Conservation (phyloP, 2,329 filamentous ascomycete genomes). For the Aphanocladium album region DNA sequence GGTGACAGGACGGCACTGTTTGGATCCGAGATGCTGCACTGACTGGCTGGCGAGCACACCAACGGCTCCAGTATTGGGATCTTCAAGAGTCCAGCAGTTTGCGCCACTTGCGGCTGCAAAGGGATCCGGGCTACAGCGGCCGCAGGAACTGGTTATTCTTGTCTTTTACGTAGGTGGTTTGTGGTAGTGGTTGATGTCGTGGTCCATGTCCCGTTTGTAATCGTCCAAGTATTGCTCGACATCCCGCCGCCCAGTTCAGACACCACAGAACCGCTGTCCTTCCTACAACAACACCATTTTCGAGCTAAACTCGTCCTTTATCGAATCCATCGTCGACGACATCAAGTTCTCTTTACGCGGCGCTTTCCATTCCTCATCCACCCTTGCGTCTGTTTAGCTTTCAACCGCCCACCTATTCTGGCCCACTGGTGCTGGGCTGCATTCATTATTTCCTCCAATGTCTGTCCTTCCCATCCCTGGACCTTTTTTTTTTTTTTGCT, state of each 20-base stretch:
- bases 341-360: neutral
- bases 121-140: too few species aligned
- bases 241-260: neutral
- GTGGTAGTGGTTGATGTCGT: too few species aligned
- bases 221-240: too few species aligned
- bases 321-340: neutral
- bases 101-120: too few species aligned
- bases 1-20: neutral
- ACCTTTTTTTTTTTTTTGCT: neutral
- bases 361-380: neutral
- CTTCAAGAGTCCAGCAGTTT: too few species aligned
- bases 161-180: too few species aligned
- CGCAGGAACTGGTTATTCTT: too few species aligned
- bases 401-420: neutral
- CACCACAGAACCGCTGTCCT: neutral
- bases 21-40: neutral
- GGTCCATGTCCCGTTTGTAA: too few species aligned
- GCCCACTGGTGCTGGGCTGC: neutral
- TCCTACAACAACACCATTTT: neutral
- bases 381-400: neutral
- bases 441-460: too few species aligned
- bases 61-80: too few species aligned
- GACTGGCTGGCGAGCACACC: too few species aligned
- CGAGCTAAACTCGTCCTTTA: neutral
- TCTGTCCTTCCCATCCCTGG: too few species aligned